These are phyloP conservation scores for Pichia norvegensis DNA, from an alignment of 1,139 yeast genomes.

Conservation along the genomic window DNA sequence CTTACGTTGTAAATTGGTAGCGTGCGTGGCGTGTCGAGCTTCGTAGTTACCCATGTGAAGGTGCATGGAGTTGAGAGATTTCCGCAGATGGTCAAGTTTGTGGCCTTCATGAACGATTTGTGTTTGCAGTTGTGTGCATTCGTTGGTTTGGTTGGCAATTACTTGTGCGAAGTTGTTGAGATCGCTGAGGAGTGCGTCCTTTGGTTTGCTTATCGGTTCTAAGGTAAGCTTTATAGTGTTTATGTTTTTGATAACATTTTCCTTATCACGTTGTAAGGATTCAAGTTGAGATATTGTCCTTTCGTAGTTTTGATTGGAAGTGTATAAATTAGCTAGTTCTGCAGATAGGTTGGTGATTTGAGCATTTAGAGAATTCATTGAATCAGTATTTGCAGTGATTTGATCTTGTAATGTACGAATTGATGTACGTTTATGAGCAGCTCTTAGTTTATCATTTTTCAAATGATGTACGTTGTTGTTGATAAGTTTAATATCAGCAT, in stretches of 20 bases:
- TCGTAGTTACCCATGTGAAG: conserved; percentile 52
- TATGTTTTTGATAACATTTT: conserved; percentile 41
- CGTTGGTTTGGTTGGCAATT: conserved; percentile 33
- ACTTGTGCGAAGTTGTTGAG: conserved; percentile 48
- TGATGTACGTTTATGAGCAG: conserved; percentile 47
- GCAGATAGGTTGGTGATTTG: conserved; percentile 47
- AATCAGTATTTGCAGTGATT: conserved; percentile 39
- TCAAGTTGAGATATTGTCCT: conserved; percentile 58
- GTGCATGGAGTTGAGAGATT: conserved; percentile 35
- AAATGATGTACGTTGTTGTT: conserved; percentile 74
- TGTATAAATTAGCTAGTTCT: conserved; percentile 59
- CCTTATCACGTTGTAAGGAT: conserved; percentile 42
- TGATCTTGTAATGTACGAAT: conserved; percentile 38
- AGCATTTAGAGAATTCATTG: conserved; percentile 42
- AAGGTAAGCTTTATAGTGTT: conserved; percentile 40
- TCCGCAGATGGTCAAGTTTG: conserved; percentile 27
- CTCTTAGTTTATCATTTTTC: conserved; percentile 64
- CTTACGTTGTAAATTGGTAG: conserved; percentile 24
- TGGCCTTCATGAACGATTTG: conserved; percentile 19
- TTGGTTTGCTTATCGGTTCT: conserved; percentile 38
- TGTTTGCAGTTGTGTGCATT: conserved; percentile 23
- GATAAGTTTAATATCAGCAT: conserved; percentile 62
- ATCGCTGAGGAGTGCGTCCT: conserved; percentile 41
- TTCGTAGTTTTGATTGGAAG: conserved; percentile 77
- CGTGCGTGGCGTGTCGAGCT: conserved; percentile 38